Percentiles rank a stretch among this genome's conserved stretches.
Evolutionary conservation across 495 filamentous ascomycete species (phyloP).

Genomic region (Tricharina praecox): DNA sequence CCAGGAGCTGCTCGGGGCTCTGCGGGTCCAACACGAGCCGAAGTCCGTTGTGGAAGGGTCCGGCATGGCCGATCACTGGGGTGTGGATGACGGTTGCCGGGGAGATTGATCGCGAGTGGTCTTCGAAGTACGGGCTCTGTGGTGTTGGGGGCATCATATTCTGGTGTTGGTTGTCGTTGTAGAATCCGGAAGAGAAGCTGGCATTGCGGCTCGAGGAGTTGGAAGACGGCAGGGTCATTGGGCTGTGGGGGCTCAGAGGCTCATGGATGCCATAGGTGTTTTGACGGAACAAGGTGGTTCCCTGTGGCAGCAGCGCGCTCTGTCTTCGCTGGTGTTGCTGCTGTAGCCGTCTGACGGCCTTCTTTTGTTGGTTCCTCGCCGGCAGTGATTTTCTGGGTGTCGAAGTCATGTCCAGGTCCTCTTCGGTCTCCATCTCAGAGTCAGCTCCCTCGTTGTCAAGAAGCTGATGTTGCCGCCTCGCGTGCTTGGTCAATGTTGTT

Average conservation of each 20-base stretch:
- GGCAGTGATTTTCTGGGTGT: not conserved
- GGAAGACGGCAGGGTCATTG: conserved; percentile 18
- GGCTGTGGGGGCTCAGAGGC: conserved; percentile 25
- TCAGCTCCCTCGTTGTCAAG: conserved; percentile 40
- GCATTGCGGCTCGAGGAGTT: conserved; percentile 20
- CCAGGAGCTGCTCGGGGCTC: conserved; percentile 23
- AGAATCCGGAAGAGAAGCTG: conserved; percentile 18
- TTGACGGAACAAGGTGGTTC: not conserved
- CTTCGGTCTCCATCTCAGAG: conserved; percentile 38
- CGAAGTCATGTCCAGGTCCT: conserved; percentile 26
- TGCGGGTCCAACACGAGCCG: conserved; percentile 28
- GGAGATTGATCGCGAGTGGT: conserved; percentile 19
- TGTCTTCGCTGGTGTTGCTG: not conserved
- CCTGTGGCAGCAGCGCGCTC: not conserved
- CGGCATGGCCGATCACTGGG: conserved; percentile 27
- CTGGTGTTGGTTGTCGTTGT: not conserved
- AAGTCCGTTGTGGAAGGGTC: conserved; percentile 31
- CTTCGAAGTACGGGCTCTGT: conserved; percentile 23
- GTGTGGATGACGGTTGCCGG: conserved; percentile 30
- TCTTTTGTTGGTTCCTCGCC: conserved; percentile 19
- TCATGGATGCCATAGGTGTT: conserved; percentile 18
- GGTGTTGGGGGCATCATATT: conserved; percentile 23
- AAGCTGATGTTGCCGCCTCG: conserved; percentile 46
- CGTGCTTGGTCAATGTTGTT: conserved; percentile 75
- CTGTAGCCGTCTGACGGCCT: not conserved